Conservation (phyloP, 2,329 filamentous ascomycete genomes). For the Talaromyces sp. region DNA sequence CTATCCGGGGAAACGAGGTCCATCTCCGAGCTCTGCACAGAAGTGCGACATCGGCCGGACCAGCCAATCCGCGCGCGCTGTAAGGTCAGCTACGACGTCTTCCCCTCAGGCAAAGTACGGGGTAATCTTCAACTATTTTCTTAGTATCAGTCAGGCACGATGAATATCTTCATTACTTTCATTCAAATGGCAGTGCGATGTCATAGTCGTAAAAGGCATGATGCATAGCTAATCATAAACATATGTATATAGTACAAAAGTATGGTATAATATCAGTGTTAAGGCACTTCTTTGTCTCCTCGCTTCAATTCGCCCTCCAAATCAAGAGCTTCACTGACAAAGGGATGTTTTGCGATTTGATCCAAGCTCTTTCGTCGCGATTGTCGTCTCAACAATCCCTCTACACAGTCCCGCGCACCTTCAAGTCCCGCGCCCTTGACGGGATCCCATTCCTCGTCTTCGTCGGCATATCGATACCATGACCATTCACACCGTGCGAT, state of each 20-base stretch:
- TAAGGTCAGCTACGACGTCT: not conserved
- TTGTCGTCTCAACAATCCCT: conserved; percentile 78
- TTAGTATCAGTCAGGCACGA: not conserved
- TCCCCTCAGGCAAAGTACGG: not conserved
- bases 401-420: conserved; percentile 76
- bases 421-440: conserved; percentile 63
- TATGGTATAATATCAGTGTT: conserved; percentile 18
- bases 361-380: conserved; percentile 72
- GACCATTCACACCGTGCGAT: conserved; percentile 95
- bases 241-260: conserved; percentile 16
- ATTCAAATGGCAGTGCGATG: not conserved
- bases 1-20: conserved; percentile 12
- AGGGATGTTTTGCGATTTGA: conserved; percentile 68
- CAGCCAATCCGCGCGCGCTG: conserved; percentile 10
- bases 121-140: not conserved
- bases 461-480: conserved; percentile 81
- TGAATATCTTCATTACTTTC: not conserved
- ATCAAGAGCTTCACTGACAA: conserved; percentile 71
- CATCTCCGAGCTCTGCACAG: conserved; percentile 5
- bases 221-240: conserved; percentile 19
- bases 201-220: conserved; percentile 13
- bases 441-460: conserved; percentile 81
- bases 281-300: conserved; percentile 52
- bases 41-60: conserved; percentile 4
- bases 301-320: conserved; percentile 59